phyloP scores from a whole-genome alignment of 2,329 filamentous ascomycete species.

The Fusarium torulosum region DNA sequence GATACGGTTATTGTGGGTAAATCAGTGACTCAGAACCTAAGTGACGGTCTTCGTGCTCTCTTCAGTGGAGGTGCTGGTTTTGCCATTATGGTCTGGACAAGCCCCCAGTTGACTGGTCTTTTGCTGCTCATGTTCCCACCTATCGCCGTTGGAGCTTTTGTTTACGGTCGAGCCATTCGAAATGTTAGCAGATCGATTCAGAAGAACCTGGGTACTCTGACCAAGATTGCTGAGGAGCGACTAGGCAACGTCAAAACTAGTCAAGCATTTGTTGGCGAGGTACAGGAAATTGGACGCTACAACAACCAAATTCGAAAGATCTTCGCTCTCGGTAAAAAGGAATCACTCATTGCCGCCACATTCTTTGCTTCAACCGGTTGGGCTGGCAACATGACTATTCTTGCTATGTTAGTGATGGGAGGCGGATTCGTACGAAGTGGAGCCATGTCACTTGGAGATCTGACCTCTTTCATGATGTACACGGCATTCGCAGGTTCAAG shows the following conservation, averaged over 20 bases:
- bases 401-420: conserved; percentile 90
- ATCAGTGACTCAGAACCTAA: conserved; percentile 97
- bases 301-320: conserved; percentile 93
- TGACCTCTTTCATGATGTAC: conserved; percentile 99
- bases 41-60: conserved; percentile 90
- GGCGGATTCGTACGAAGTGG: conserved; percentile 90
- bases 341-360: conserved; percentile 88
- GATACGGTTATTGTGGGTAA: conserved; percentile 99
- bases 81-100: conserved; percentile 95
- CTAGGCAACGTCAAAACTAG: conserved; percentile 96
- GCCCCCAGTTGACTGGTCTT: conserved; percentile 88
- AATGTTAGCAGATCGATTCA: conserved; percentile 94
- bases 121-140: conserved; percentile 90
- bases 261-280: conserved; percentile 94
- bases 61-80: conserved; percentile 94
- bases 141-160: conserved; percentile 88
- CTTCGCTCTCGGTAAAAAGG: conserved; percentile 86
- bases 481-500: conserved; percentile 88
- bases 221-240: conserved; percentile 98
- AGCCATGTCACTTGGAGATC: conserved; percentile 87
- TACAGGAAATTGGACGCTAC: conserved; percentile 90
- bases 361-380: conserved; percentile 92
- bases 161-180: conserved; percentile 90
- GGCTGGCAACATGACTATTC: conserved; percentile 95
- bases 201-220: conserved; percentile 90